Evolutionary conservation across 2,329 filamentous ascomycete species (phyloP).

Genomic region (Tolypocladium ophioglossoides): DNA sequence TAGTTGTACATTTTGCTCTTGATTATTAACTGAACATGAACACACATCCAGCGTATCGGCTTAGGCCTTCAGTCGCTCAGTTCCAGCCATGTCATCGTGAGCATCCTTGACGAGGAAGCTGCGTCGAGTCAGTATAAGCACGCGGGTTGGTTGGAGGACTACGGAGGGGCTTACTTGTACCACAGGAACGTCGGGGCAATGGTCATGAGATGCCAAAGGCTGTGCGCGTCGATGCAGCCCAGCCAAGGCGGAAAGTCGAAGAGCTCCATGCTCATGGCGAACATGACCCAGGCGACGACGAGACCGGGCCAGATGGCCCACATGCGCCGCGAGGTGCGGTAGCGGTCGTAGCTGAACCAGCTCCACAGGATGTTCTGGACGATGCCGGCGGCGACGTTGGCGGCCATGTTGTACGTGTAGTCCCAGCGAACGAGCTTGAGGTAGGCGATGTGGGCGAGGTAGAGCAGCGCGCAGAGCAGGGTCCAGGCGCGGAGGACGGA

Average conservation of each 20-base stretch:
- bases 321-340: conserved; percentile 55
- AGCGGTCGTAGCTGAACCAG: conserved; percentile 68
- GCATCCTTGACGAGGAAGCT: conserved; percentile 85
- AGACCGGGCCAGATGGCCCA: conserved; percentile 89
- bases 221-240: conserved; percentile 84
- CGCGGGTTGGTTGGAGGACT: background rate
- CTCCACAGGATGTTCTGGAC: conserved; percentile 79
- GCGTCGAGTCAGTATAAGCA: conserved; percentile 10
- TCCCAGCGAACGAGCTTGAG: conserved; percentile 82
- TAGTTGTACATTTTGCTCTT: background rate
- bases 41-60: background rate
- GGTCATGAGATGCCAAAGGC: conserved; percentile 90
- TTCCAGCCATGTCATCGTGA: conserved; percentile 65
- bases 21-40: background rate
- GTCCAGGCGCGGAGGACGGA: conserved; percentile 66
- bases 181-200: conserved; percentile 80
- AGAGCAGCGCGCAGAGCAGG: conserved; percentile 57
- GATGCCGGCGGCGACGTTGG: conserved; percentile 75
- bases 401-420: conserved; percentile 96
- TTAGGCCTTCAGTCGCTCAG: conserved; percentile 56
- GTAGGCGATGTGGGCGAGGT: conserved; percentile 69
- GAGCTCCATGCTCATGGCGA: conserved; percentile 92
- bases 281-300: conserved; percentile 82
- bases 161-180: conserved; percentile 67
- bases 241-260: conserved; percentile 83